A percentile compares a stretch with the other conserved stretches of the same genome.
Conservation (phyloP, 2,329 filamentous ascomycete genomes). For the Knufia petricola region DNA sequence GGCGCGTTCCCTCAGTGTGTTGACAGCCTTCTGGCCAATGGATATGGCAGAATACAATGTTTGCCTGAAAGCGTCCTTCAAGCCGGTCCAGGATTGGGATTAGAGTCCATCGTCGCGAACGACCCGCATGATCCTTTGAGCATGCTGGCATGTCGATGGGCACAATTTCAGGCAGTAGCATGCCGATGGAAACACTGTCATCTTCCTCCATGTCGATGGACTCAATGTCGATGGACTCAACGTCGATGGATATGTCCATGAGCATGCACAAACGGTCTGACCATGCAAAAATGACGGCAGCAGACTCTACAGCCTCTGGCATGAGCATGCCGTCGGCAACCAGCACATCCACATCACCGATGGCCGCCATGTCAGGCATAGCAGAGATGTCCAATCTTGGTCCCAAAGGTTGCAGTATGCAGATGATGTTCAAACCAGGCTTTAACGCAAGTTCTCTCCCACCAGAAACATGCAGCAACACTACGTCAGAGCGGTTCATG, state of each 20-base stretch:
- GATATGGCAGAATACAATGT: slow-evolving; percentile 16
- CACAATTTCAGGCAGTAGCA: slow-evolving; percentile 3
- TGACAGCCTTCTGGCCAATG: slow-evolving; percentile 19
- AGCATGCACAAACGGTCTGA: slow-evolving; percentile 11
- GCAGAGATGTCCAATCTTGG: slow-evolving; percentile 11
- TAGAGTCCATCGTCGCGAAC: slow-evolving; percentile 12
- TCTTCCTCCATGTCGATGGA: slow-evolving; percentile 8
- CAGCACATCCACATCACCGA: slow-evolving; percentile 8
- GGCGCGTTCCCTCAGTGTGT: slow-evolving; percentile 17
- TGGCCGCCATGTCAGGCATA: slow-evolving; percentile 11
- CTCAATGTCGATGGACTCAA: too few relatives aligned
- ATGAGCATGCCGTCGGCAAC: slow-evolving; percentile 11
- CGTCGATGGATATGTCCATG: slow-evolving; percentile 11
- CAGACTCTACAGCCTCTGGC: slow-evolving; percentile 8
- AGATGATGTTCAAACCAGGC: slow-evolving; percentile 18
- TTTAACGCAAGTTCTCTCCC: slow-evolving; percentile 16
- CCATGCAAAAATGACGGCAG: slow-evolving; percentile 3
- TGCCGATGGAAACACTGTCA: neutral
- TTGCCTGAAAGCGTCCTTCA: slow-evolving; percentile 14
- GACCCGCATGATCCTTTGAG: slow-evolving; percentile 11
- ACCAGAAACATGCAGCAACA: slow-evolving; percentile 17
- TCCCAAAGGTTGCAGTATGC: slow-evolving; percentile 14
- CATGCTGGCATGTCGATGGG: slow-evolving; percentile 8
- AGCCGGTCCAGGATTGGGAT: slow-evolving; percentile 14
- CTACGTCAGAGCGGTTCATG: slow-evolving; percentile 11